A percentile compares a stretch with the other conserved stretches of the same genome.
Evolutionary conservation across 2,329 filamentous ascomycete genomes (phyloP).

Genomic region (Ophiocordyceps camponoti-rufipedis): DNA sequence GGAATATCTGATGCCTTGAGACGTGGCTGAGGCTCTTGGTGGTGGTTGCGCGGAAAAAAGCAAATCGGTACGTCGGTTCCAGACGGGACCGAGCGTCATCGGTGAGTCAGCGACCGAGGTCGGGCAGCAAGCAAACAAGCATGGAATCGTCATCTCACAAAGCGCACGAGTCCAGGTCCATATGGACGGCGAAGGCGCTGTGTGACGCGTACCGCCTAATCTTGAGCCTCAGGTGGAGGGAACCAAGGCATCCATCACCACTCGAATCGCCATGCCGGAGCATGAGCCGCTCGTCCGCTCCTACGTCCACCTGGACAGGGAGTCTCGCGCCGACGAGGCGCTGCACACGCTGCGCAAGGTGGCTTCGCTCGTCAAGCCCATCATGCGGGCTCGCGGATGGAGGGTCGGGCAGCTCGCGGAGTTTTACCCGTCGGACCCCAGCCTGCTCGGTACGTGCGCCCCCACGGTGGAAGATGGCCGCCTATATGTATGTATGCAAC

Average conservation of each 20-base stretch:
- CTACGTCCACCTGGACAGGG: slow-evolving; percentile 28
- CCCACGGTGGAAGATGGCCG: not conserved
- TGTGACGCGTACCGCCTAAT: no score
- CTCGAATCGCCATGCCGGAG: slow-evolving; percentile 4
- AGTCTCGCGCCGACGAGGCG: slow-evolving; percentile 30
- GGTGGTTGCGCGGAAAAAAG: no score
- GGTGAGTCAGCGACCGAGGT: not conserved
- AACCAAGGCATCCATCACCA: no score
- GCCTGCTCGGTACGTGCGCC: slow-evolving; percentile 40
- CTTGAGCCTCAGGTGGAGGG: no score
- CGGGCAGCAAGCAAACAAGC: not conserved
- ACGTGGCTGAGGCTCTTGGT: no score
- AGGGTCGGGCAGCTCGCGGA: slow-evolving; percentile 63
- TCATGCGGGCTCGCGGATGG: slow-evolving; percentile 80
- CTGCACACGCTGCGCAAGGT: slow-evolving; percentile 54
- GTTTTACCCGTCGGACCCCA: slow-evolving; percentile 61
- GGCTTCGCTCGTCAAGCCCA: slow-evolving; percentile 79
- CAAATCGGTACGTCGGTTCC: no score
- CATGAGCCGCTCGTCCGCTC: slow-evolving; percentile 24
- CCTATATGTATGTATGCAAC: no score
- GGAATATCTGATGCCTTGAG: no score
- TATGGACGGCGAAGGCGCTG: not conserved
- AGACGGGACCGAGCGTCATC: no score
- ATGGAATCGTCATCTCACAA: not conserved
- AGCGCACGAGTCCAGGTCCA: no score